Conservation (phyloP, 2,329 filamentous ascomycete genomes). For the Endocalyx cinctus region DNA sequence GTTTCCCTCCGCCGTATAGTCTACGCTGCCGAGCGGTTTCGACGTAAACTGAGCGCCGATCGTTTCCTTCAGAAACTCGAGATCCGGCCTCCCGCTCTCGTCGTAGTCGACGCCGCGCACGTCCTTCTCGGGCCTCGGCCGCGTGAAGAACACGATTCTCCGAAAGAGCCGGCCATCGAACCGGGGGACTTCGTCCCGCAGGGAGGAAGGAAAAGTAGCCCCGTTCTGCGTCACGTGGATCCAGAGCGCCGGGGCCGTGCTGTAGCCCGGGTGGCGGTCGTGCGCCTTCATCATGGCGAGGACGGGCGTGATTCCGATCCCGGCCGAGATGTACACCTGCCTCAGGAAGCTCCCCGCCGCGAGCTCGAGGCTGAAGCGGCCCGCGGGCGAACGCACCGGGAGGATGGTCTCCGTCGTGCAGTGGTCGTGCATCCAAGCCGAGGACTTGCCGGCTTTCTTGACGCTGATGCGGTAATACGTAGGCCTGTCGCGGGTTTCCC, state of each 20-base stretch:
- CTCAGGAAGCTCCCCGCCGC: conserved; percentile 6
- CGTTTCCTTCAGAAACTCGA: conserved; percentile 6
- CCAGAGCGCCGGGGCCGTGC: conserved; percentile 13
- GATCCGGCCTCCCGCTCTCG: conserved; percentile 12
- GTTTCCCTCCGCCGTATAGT: conserved; percentile 10
- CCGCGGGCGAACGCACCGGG: conserved; percentile 15
- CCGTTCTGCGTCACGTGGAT: conserved; percentile 15
- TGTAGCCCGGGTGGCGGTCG: conserved; percentile 13
- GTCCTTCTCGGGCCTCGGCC: conserved; percentile 9
- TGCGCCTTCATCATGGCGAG: conserved; percentile 21
- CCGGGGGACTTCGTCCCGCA: conserved; percentile 8
- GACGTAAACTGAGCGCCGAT: conserved; percentile 11
- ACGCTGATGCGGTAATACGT: conserved; percentile 19
- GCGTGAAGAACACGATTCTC: conserved; percentile 16
- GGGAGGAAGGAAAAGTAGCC: conserved; percentile 7
- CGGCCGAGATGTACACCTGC: conserved; percentile 19
- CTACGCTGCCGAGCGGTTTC: conserved; percentile 10
- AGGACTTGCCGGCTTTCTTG: conserved; percentile 10
- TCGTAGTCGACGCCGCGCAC: conserved; percentile 11
- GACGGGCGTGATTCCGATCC: conserved; percentile 21
- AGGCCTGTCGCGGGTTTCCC: conserved; percentile 10
- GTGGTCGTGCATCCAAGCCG: conserved; percentile 18
- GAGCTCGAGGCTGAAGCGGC: conserved; percentile 18
- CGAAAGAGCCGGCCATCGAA: conserved; percentile 8
- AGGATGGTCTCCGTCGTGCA: conserved; percentile 11